Conservation (phyloP, 371 early-diverging fungal species). For the Capillidium heterosporum region DNA sequence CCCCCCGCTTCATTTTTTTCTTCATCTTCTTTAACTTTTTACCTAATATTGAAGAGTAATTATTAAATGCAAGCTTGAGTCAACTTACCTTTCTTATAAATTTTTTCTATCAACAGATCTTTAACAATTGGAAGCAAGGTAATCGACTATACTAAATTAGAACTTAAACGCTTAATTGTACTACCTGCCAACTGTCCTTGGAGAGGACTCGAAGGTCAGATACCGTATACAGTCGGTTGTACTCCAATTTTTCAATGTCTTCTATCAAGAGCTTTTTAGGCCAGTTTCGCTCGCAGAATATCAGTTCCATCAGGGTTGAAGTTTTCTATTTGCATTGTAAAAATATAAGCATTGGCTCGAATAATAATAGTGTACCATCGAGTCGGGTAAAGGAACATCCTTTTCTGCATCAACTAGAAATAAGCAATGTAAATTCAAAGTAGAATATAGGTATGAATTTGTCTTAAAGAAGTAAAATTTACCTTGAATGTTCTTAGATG, state of each 20-base stretch:
- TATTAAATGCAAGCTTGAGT: not conserved
- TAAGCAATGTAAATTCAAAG: not conserved
- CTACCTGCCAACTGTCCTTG: conserved; percentile 38
- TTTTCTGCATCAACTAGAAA: not conserved
- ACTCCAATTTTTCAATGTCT: conserved; percentile 26
- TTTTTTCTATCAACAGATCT: conserved; percentile 21
- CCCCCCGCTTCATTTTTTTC: not conserved
- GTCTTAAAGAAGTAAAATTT: not conserved
- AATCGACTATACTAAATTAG: conserved; percentile 15
- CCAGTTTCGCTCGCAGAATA: conserved; percentile 37
- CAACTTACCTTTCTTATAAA: conserved; percentile 3
- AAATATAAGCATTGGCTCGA: not conserved
- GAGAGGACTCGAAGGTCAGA: conserved; percentile 37
- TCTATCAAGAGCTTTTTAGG: conserved; percentile 24
- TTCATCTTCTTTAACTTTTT: conserved; percentile 1
- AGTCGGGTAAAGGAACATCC: not conserved
- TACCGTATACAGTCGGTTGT: conserved; percentile 31
- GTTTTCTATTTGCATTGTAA: conserved; percentile 12
- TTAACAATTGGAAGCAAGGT: conserved; percentile 26
- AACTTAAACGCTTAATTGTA: not conserved
- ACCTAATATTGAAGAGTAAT: not conserved
- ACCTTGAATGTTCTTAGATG: not conserved
- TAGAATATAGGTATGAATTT: not conserved
- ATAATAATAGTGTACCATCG: not conserved
- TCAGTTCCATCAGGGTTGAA: conserved; percentile 38